Percentiles rank a stretch among this genome's conserved stretches.
Conservation (phyloP, 73 alveolate species). For the Tetrahymena borealis region DNA sequence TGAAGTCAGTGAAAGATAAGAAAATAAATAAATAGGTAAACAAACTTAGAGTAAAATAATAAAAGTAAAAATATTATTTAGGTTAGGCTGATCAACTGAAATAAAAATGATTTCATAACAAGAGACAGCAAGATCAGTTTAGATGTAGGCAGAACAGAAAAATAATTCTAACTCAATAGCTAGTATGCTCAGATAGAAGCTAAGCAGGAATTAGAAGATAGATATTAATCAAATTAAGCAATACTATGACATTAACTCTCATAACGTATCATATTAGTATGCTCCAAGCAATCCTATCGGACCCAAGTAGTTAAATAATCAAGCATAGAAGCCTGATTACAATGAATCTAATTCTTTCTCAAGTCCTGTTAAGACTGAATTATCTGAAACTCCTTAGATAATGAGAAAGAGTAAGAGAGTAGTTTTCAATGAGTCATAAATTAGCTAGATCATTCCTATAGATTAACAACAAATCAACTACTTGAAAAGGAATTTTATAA, state of each 20-base stretch:
- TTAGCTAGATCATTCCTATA: neutral
- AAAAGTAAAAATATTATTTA: neutral
- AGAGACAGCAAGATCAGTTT: neutral
- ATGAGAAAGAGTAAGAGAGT: neutral
- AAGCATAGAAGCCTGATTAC: neutral
- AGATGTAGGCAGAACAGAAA: neutral
- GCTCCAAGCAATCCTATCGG: neutral
- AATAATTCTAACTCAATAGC: neutral
- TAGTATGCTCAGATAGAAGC: neutral
- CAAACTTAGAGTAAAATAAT: neutral
- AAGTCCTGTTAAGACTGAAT: neutral
- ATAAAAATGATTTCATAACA: neutral
- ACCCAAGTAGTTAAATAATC: neutral
- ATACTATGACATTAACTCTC: neutral
- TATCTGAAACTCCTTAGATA: neutral
- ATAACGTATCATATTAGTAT: neutral
- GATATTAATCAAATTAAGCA: neutral
- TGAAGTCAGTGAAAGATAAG: neutral
- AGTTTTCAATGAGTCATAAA: neutral
- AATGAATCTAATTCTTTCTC: neutral
- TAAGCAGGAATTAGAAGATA: neutral
- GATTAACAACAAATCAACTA: neutral
- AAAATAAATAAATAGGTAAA: neutral
- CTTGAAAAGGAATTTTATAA: neutral
- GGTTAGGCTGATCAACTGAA: neutral